Percentiles rank a stretch among this genome's conserved stretches.
phyloP scores from a whole-genome alignment of 257 asterid species.

The Solanum sparsipilum region DNA sequence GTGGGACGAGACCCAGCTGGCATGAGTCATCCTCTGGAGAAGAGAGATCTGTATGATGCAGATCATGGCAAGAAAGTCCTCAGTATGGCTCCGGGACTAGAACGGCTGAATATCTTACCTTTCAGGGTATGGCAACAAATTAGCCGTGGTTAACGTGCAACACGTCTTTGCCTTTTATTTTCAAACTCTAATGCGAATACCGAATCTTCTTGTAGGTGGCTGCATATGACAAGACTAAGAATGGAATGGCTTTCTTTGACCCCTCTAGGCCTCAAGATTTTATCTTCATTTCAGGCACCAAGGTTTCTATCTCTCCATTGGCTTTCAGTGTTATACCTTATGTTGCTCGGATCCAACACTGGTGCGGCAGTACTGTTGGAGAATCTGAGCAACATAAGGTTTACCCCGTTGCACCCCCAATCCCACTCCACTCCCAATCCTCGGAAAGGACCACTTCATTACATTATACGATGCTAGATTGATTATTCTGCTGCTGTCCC shows the following conservation, averaged over 20 bases:
- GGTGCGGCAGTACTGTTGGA: neutral
- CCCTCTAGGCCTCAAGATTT: conserved; percentile 87
- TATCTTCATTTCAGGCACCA: conserved; percentile 88
- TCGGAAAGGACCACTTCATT: neutral
- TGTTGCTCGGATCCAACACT: neutral
- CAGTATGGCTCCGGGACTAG: conserved; percentile 94
- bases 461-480: neutral
- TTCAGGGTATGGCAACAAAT: conserved; percentile 45
- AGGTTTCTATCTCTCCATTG: conserved; percentile 28
- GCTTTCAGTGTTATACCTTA: neutral
- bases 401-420: neutral
- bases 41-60: conserved; percentile 82
- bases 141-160: neutral
- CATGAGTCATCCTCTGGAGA: conserved; percentile 83
- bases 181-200: neutral
- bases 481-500: neutral
- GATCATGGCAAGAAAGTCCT: conserved; percentile 93
- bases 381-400: neutral
- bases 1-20: conserved; percentile 97
- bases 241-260: conserved; percentile 93
- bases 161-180: neutral
- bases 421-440: neutral
- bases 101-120: conserved; percentile 76
- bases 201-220: conserved; percentile 52
- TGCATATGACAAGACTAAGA: conserved; percentile 78